Base-by-base conservation (phyloP, 805 yeast species). In the Metschnikowia aberdeeniae region DNA sequence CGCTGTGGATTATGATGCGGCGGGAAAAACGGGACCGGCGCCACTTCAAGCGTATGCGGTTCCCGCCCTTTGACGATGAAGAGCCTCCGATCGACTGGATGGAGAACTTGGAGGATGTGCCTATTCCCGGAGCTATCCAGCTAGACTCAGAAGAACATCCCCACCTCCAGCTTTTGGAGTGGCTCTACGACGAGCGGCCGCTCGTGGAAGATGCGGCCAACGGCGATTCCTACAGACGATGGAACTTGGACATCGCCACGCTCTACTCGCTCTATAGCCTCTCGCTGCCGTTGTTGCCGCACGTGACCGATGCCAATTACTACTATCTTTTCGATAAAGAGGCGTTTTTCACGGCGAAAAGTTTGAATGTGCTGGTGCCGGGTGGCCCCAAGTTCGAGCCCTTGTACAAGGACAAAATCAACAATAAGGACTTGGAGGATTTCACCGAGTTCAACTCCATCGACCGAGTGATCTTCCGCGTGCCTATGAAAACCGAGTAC, bases 351-450 rank as follows among this genome's bases (percentile, higher is more conserved):
- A 90, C 97, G 0, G 95, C 98, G 0, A 93, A 93, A 59, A 92
- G 95, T 7, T 72, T 93, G 41, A 89, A 90, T 57, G 75, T 83
- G 36, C 84, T 95, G 1, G 72, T 93, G 29, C 97, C 97, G 0
- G 96, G 96, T 10, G 99, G 99, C 0, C 98, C 99, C 10, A 87
- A 85, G 60, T 93, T 89, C 64, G 98, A 90, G 66, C 96, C 96
- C 0, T 65, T 90, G 12, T 80, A 74, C 65, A 81, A 82, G 49
- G 86, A 84, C 42, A 61, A 60, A 40, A 68, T 72, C 32, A 81
- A 81, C 53, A 74, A 75, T 24, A 78, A 77, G 20, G 86, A 81
- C 37, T 61, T 63, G 24, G 92, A 85, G 48, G 97, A 90, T 60
- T 86, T 77, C 63, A 88, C 86, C 44, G 98, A 92, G 62, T 90